These are phyloP conservation scores for Trichoderma aggressivum DNA, from an alignment of 2,329 filamentous ascomycete genomes.

Conservation along the genomic window DNA sequence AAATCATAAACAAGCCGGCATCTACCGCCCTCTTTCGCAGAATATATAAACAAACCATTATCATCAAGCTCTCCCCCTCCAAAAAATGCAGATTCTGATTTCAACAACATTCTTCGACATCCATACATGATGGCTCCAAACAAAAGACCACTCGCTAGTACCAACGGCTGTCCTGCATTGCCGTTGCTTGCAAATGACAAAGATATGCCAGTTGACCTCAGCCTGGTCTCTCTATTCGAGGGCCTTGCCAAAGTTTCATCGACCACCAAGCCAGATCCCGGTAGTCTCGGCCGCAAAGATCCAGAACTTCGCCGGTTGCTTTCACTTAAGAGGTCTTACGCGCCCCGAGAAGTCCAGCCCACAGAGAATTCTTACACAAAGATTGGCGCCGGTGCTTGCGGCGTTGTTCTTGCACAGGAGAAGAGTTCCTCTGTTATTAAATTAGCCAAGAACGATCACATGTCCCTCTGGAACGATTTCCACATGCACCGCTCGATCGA, in stretches of 20 bases:
- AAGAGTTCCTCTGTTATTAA: slow-evolving; percentile 19
- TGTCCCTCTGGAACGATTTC: slow-evolving; percentile 20
- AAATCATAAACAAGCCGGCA: too few relatives aligned
- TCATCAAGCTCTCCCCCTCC: too few relatives aligned
- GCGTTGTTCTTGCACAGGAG: slow-evolving; percentile 20
- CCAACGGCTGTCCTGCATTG: background rate
- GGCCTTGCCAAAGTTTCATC: background rate
- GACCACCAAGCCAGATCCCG: background rate
- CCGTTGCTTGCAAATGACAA: background rate
- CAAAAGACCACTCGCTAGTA: background rate
- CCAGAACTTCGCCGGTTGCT: background rate
- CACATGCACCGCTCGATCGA: background rate
- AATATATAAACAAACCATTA: too few relatives aligned
- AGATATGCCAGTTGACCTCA: background rate
- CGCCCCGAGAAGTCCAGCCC: background rate
- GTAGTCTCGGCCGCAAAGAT: background rate
- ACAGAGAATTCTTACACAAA: slow-evolving; percentile 1
- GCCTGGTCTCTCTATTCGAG: background rate
- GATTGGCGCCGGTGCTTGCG: slow-evolving; percentile 27
- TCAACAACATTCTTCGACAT: background rate
- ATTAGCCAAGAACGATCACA: slow-evolving; percentile 19
- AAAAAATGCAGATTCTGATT: background rate
- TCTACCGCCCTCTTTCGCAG: too few relatives aligned
- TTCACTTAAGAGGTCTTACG: background rate
- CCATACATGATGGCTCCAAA: background rate